phyloP scores from a whole-genome alignment of 768 basidiomycete species.

The Leccinum fibrillosum region DNA sequence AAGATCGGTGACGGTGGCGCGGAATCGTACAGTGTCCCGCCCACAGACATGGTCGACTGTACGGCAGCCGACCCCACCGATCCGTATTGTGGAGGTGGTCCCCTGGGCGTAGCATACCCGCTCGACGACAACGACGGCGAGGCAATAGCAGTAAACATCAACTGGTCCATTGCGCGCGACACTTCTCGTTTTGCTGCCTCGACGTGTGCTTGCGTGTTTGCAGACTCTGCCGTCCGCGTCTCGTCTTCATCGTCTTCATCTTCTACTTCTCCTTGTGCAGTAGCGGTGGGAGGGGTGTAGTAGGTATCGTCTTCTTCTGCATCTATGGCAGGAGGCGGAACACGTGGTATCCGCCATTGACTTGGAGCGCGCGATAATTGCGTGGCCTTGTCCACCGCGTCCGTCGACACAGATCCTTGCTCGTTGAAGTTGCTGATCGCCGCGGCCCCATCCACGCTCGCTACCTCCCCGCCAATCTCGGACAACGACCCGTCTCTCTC shows the following conservation, averaged over 20 bases:
- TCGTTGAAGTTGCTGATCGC: not conserved
- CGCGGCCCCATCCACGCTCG: not conserved
- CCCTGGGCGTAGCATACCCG: constrained; percentile 17
- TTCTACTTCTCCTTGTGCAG: not conserved
- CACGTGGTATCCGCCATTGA: constrained; percentile 29
- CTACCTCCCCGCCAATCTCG: constrained; percentile 5
- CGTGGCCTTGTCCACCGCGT: not conserved
- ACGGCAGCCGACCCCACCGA: not conserved
- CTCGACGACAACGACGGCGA: constrained; percentile 9
- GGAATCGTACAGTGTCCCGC: constrained; percentile 17
- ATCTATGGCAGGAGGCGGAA: constrained; percentile 40
- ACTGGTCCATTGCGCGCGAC: constrained; percentile 57
- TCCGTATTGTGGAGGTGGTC: constrained; percentile 10
- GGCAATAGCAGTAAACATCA: constrained; percentile 39
- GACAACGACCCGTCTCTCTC: constrained; percentile 10
- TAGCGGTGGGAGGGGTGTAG: not conserved
- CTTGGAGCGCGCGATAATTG: constrained; percentile 17
- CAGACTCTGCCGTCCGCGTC: constrained; percentile 18
- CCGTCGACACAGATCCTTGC: constrained; percentile 10
- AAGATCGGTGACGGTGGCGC: constrained; percentile 24
- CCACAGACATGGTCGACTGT: not conserved
- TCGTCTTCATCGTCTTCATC: constrained; percentile 29
- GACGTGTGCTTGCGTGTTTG: constrained; percentile 54
- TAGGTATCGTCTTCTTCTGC: constrained; percentile 12
- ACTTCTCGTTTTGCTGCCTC: constrained; percentile 70